Conservation (phyloP, 441 rosid species). For the Syzygium malaccense region DNA sequence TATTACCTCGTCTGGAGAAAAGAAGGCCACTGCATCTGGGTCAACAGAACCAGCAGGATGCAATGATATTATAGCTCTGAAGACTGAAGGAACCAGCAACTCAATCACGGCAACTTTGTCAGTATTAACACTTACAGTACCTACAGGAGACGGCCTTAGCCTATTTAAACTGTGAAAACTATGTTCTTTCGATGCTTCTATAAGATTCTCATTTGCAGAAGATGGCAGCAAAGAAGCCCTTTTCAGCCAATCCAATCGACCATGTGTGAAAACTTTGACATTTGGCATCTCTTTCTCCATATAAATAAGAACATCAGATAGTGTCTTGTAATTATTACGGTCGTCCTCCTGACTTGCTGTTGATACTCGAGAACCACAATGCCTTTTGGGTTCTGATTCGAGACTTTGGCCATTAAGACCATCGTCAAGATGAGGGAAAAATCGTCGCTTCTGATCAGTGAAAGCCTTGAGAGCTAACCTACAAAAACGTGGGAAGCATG, state of each 20-base stretch:
- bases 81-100: constrained; percentile 58
- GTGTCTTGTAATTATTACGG: constrained; percentile 40
- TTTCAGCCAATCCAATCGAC: constrained; percentile 80
- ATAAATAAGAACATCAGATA: constrained; percentile 54
- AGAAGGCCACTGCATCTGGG: constrained; percentile 92
- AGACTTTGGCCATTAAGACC: constrained; percentile 17
- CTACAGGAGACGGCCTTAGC: constrained; percentile 42
- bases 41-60: constrained; percentile 89
- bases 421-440: constrained; percentile 8
- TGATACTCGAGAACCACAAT: constrained; percentile 23
- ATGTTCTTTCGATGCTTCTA: constrained; percentile 53
- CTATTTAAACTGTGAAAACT: constrained; percentile 49
- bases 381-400: constrained; percentile 49
- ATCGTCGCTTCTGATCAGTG: constrained; percentile 1
- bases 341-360: constrained; percentile 33
- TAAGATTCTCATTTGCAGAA: constrained; percentile 49
- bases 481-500: not conserved
- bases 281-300: constrained; percentile 58
- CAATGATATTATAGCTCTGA: constrained; percentile 78
- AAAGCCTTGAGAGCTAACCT: constrained; percentile 9
- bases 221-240: constrained; percentile 65
- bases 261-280: constrained; percentile 64
- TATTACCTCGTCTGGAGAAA: constrained; percentile 93
- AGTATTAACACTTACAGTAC: constrained; percentile 27
- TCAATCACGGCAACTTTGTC: constrained; percentile 78